A percentile compares a stretch with the other conserved stretches of the same genome.
Conservation (phyloP, 2,329 filamentous ascomycete species). For the Aspergillus puulaauensis region DNA sequence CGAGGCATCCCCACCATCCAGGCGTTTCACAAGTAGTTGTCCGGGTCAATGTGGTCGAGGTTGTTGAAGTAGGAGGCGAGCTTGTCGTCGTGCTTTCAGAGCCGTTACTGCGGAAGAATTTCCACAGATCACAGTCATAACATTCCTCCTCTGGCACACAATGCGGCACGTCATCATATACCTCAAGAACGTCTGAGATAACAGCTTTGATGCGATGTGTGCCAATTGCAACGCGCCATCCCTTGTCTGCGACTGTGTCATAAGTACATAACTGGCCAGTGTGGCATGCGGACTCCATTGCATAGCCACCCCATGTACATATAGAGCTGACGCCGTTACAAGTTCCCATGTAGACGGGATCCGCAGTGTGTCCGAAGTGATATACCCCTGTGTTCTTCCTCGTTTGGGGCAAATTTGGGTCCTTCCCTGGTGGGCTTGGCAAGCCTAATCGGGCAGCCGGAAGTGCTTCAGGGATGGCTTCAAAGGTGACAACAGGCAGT, state of each 20-base stretch:
- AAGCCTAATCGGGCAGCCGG: slow-evolving; percentile 81
- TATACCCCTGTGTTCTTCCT: slow-evolving; percentile 73
- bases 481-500: slow-evolving; percentile 85
- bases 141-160: slow-evolving; percentile 78
- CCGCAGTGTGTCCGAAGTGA: slow-evolving; percentile 94
- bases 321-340: slow-evolving; percentile 88
- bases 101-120: slow-evolving; percentile 90
- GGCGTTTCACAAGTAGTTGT: slow-evolving; percentile 88
- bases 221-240: slow-evolving; percentile 86
- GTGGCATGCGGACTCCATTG: slow-evolving; percentile 90
- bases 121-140: slow-evolving; percentile 88
- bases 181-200: slow-evolving; percentile 81
- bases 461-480: slow-evolving; percentile 88
- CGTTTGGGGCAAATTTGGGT: slow-evolving; percentile 69
- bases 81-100: slow-evolving; percentile 64
- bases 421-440: slow-evolving; percentile 75
- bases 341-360: slow-evolving; percentile 89
- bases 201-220: slow-evolving; percentile 89
- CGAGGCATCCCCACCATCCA: slow-evolving; percentile 77
- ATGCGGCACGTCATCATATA: slow-evolving; percentile 75
- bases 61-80: neutral
- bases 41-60: slow-evolving; percentile 52
- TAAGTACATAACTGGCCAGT: slow-evolving; percentile 85
- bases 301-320: slow-evolving; percentile 90
- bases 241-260: slow-evolving; percentile 86